These are phyloP conservation scores for Camelina sativa DNA, from an alignment of 345 rosid genomes.

Conservation along the genomic window DNA sequence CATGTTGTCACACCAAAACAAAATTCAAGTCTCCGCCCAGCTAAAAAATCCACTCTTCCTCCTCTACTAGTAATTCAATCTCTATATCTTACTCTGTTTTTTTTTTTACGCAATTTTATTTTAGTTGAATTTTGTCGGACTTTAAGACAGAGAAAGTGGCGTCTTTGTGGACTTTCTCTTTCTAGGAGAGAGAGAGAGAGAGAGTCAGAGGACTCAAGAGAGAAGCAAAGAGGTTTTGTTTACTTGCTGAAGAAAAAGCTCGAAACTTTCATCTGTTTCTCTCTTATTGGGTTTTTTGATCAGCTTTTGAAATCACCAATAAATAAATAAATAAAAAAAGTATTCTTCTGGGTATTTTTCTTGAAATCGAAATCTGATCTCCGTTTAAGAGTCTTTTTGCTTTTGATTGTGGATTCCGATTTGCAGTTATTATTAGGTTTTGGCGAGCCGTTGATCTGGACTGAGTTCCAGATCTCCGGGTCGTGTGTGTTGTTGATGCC, in stretches of 20 bases:
- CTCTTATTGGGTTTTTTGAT: constrained; percentile 39
- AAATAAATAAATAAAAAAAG: not conserved
- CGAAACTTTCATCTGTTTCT: constrained; percentile 18
- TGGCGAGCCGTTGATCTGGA: constrained; percentile 43
- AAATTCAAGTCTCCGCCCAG: constrained; percentile 23
- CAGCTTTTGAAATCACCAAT: constrained; percentile 25
- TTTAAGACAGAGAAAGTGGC: constrained; percentile 41
- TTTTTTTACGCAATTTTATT: constrained; percentile 12
- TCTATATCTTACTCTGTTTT: constrained; percentile 21
- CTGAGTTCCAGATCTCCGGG: constrained; percentile 33
- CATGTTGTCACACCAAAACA: not conserved
- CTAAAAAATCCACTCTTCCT: constrained; percentile 35
- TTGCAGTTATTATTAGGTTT: constrained; percentile 23
- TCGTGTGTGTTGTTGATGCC: constrained; percentile 1
- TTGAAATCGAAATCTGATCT: constrained; percentile 45
- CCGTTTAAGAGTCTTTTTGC: not conserved
- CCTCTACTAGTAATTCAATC: not conserved
- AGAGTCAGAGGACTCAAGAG: not conserved
- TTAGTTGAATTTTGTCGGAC: constrained; percentile 42
- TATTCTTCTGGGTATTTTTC: constrained; percentile 42
- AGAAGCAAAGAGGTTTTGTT: not conserved
- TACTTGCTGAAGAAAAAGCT: constrained; percentile 29
- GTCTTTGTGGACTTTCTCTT: constrained; percentile 36
- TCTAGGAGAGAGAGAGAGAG: not conserved
- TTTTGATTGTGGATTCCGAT: constrained; percentile 33